Evolutionary conservation across 495 filamentous ascomycete genomes (phyloP).

Genomic region (Penicillium lagena): DNA sequence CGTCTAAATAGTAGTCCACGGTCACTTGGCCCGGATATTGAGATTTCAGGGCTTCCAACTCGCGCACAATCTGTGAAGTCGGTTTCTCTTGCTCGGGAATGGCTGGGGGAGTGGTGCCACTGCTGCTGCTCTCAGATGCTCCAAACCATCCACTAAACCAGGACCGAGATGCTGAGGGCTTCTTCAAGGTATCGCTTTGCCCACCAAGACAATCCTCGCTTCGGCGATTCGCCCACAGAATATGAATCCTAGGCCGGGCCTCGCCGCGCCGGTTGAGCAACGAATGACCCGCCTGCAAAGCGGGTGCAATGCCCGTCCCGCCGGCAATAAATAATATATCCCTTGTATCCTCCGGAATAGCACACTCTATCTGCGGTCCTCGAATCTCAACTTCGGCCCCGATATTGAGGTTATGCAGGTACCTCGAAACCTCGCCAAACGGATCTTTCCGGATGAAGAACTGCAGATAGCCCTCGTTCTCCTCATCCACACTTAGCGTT

Average conservation of each 20-base stretch:
- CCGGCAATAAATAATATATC: constrained; percentile 81
- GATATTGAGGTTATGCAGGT: constrained; percentile 55
- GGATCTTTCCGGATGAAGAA: constrained; percentile 50
- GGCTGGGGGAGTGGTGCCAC: neutral
- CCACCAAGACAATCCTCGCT: constrained; percentile 53
- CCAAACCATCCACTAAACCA: constrained; percentile 29
- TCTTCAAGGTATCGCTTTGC: constrained; percentile 19
- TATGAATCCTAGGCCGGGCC: constrained; percentile 40
- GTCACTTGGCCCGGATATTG: constrained; percentile 48
- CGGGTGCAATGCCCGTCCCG: constrained; percentile 89
- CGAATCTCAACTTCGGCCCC: constrained; percentile 65
- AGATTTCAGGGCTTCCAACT: constrained; percentile 53
- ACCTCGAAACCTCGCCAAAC: constrained; percentile 59
- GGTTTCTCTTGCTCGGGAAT: neutral
- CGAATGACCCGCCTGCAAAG: constrained; percentile 67
- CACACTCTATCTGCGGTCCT: constrained; percentile 69
- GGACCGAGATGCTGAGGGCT: constrained; percentile 9
- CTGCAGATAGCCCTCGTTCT: constrained; percentile 36
- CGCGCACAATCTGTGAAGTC: constrained; percentile 45
- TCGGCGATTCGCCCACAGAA: constrained; percentile 63
- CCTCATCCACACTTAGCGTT: constrained; percentile 20
- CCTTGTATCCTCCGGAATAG: constrained; percentile 45
- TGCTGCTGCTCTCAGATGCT: constrained; percentile 1
- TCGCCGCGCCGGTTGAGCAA: constrained; percentile 34
- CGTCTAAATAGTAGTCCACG: constrained; percentile 73